Conservation (phyloP, 805 yeast genomes). For the Naumovozyma castellii region DNA sequence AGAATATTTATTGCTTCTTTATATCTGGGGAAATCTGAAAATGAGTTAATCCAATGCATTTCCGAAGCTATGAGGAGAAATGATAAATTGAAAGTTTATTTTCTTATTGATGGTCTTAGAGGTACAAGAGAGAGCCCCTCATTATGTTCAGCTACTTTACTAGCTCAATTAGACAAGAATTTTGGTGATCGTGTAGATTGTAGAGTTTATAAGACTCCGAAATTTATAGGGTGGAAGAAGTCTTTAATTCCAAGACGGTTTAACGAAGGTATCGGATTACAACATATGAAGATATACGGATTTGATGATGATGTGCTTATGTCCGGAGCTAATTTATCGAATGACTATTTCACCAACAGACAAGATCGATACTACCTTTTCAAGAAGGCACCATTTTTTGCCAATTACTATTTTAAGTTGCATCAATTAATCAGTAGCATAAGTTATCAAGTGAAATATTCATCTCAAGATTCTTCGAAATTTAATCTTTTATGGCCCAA, state of each 20-base stretch:
- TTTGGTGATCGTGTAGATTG: slow-evolving; percentile 66
- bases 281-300: slow-evolving; percentile 96
- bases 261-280: slow-evolving; percentile 86
- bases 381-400: slow-evolving; percentile 38
- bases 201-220: slow-evolving; percentile 85
- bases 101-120: slow-evolving; percentile 78
- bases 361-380: slow-evolving; percentile 88
- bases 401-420: slow-evolving; percentile 67
- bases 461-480: slow-evolving; percentile 27
- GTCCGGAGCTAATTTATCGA: slow-evolving; percentile 84
- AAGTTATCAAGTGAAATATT: slow-evolving; percentile 49
- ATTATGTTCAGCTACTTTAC: slow-evolving; percentile 60
- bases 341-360: slow-evolving; percentile 87
- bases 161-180: slow-evolving; percentile 55
- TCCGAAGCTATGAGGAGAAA: slow-evolving; percentile 50
- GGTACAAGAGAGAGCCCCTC: slow-evolving; percentile 90
- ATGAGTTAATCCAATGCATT: slow-evolving; percentile 60
- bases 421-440: slow-evolving; percentile 59
- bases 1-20: slow-evolving; percentile 77
- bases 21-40: slow-evolving; percentile 76
- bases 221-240: slow-evolving; percentile 58
- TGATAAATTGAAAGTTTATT: slow-evolving; percentile 54
- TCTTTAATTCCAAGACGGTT: slow-evolving; percentile 66
- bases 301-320: slow-evolving; percentile 82
- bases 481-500: slow-evolving; percentile 68